Percentiles rank a stretch among this genome's conserved stretches.
Evolutionary conservation across 2,329 filamentous ascomycete species (phyloP).

Genomic region (Colletotrichum neosansevieriae): DNA sequence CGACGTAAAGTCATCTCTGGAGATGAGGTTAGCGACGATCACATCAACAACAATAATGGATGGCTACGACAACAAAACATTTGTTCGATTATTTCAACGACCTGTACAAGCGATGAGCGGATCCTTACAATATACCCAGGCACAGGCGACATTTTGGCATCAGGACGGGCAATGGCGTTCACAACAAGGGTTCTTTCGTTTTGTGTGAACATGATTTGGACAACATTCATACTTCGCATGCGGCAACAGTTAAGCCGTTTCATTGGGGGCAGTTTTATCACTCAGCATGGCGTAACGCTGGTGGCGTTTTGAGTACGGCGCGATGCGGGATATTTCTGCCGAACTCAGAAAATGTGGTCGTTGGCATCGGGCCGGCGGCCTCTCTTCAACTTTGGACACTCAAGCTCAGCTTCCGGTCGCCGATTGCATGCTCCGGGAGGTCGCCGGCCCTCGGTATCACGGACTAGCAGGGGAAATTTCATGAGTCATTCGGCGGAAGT

Average conservation of each 20-base stretch:
- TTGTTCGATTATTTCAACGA: slow-evolving; percentile 4
- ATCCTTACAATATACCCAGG: slow-evolving; percentile 33
- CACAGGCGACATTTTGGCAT: not conserved
- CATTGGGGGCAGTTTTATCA: too few species aligned
- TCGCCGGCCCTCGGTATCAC: not conserved
- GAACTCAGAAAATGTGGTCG: too few species aligned
- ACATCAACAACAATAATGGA: not conserved
- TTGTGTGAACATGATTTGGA: not conserved
- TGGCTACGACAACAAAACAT: not conserved
- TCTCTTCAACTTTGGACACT: too few species aligned
- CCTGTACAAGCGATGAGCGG: not conserved
- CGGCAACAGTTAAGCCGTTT: not conserved
- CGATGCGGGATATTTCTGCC: not conserved
- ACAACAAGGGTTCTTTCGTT: not conserved
- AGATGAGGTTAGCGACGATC: not conserved
- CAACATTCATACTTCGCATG: not conserved
- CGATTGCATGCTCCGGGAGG: not conserved
- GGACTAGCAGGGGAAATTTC: not conserved
- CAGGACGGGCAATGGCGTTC: slow-evolving; percentile 26
- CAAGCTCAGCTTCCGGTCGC: not conserved
- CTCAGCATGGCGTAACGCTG: not conserved
- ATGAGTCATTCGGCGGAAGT: not conserved
- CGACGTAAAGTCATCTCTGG: not conserved
- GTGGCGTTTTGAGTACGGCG: slow-evolving; percentile 18
- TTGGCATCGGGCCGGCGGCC: too few species aligned